Evolutionary conservation across 192 early-diverging fungal species (phyloP), one percentile per base, ranked within the genome.

Genomic region (Phycomyces blakesleeanus): DNA sequence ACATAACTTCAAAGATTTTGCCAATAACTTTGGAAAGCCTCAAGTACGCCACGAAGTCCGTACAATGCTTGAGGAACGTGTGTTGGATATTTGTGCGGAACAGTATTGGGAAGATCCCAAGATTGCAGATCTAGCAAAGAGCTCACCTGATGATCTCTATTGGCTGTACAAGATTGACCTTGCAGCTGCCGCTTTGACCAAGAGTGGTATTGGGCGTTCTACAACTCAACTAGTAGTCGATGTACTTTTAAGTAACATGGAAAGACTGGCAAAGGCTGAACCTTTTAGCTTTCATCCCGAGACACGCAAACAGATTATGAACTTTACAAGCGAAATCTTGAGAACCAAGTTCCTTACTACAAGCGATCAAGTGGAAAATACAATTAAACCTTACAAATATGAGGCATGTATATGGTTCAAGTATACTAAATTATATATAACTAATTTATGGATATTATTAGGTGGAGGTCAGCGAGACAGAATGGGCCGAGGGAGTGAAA

Each of bases 321-420:
- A 85, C 50, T 92, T 96, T 66, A 91, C 86, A 38, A 87, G 86
- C 53, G 93, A 93, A 40, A 89, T 97, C 51, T 62, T 98, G 61
- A 85, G 91, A 24, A 81, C 74, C 59, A 95, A 96, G 56, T 94
- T 92, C 79, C 87, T 91, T 39, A 80, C 91, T 4, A 91, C 95
- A 6, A 86, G 94, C 10, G 97, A 97, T 69, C 95, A 97, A 76
- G 97, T 98, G 8, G 97, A 98, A 64, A 98, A 97, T 79, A 97
- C 94, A 1, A 95, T 98, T 76, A 98, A 98, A 75, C 97, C 95
- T 15, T 96, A 91, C 82, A 98, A 98, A 79, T 95, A 93, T 64
- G 96, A 98, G 76, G 67, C 57, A 62, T 55, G 20, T 34, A 10
- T 55, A 47, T 49, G 39, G 14, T 11, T n/a, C n/a, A n/a, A n/a